A percentile compares a stretch with the other conserved stretches of the same genome.
phyloP scores from a whole-genome alignment of 768 basidiomycete genomes.

The Russula abietina region DNA sequence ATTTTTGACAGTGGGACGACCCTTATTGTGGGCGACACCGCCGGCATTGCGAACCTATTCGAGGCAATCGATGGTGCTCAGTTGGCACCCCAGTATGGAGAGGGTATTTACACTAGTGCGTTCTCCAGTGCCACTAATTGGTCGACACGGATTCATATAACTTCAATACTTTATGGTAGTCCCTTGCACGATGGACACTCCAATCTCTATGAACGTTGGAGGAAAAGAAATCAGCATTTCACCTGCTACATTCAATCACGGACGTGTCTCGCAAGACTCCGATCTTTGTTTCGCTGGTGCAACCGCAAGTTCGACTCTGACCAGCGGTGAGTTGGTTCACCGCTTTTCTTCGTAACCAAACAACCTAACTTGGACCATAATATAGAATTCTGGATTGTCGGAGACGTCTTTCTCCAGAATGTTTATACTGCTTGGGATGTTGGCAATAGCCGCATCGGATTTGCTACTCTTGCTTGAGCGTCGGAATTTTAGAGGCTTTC shows the following conservation, averaged over 20 bases:
- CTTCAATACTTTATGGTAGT: background rate
- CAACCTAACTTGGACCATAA: background rate
- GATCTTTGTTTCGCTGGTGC: background rate
- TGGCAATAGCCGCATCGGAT: conserved; percentile 7
- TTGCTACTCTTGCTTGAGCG: conserved; percentile 11
- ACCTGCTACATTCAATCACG: background rate
- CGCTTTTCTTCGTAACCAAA: background rate
- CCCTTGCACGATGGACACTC: background rate
- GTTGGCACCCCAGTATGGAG: background rate
- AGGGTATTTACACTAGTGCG: background rate
- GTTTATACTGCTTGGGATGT: conserved; percentile 12
- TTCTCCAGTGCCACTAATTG: background rate
- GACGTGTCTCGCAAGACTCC: background rate
- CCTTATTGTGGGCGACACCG: conserved; percentile 26
- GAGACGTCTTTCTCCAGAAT: conserved; percentile 14
- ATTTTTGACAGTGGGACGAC: conserved; percentile 34
- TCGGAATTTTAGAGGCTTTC: background rate
- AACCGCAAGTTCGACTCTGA: background rate
- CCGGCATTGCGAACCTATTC: background rate
- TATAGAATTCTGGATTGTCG: conserved; percentile 3
- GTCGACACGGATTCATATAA: background rate
- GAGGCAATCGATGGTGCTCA: background rate
- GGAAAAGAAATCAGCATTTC: background rate
- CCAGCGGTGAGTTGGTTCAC: background rate
- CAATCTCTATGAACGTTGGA: background rate